Conservation (phyloP, 257 asterid species). For the Forsythia viridissima region DNA sequence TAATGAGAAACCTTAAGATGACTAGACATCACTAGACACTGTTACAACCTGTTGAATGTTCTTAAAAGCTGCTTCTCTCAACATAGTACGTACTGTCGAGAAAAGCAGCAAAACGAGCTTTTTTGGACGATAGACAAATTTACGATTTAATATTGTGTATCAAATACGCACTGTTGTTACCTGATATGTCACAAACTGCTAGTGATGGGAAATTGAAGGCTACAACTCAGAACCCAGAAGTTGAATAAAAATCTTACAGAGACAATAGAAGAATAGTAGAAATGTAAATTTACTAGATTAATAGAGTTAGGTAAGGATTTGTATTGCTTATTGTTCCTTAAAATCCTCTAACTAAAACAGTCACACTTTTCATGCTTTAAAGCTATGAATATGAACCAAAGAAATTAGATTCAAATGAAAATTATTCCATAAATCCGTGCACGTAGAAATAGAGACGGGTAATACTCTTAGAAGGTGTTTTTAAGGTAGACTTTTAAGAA, state of each 20-base stretch:
- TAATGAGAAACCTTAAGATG: not conserved
- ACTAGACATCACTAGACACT: not conserved
- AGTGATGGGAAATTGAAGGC: not conserved
- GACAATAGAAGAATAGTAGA: not conserved
- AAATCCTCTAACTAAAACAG: not conserved
- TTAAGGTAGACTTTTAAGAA: too few relatives aligned
- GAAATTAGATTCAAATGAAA: too few relatives aligned
- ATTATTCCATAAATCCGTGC: too few relatives aligned
- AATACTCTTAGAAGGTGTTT: too few relatives aligned
- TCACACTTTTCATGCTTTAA: not conserved
- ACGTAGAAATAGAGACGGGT: too few relatives aligned
- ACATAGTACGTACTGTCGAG: not conserved
- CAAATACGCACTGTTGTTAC: not conserved
- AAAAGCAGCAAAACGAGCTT: not conserved
- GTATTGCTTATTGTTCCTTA: not conserved
- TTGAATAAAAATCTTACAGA: not conserved
- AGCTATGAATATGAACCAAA: not conserved
- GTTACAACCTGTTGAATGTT: not conserved
- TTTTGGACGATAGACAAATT: not conserved
- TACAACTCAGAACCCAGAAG: not conserved
- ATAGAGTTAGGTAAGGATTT: not conserved
- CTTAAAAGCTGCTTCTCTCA: not conserved
- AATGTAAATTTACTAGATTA: not conserved
- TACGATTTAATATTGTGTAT: not conserved
- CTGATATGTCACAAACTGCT: not conserved